Percentiles rank a stretch among this genome's conserved stretches.
Evolutionary conservation across 2,329 filamentous ascomycete species (phyloP).

Genomic region (Neoarthrinium moseri): DNA sequence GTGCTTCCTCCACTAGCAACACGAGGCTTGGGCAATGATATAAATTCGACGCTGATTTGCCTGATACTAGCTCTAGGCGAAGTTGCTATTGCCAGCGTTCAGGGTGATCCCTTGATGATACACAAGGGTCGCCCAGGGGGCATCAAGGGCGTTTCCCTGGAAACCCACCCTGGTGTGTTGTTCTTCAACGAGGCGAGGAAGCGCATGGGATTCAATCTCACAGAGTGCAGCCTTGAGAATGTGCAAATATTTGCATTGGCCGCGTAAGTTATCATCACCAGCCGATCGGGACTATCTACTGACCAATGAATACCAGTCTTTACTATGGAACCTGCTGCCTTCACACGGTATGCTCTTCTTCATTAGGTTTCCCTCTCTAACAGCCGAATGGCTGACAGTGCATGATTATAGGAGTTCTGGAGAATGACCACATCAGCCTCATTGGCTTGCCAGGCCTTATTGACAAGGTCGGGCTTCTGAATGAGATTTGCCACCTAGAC

Average conservation of each 20-base stretch:
- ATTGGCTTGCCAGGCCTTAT: conserved; percentile 53
- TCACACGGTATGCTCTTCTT: conserved; percentile 41
- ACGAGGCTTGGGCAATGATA: conserved; percentile 48
- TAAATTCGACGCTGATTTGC: conserved; percentile 50
- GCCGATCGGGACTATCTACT: conserved; percentile 1
- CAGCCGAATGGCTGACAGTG: too few species aligned
- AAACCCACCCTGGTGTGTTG: conserved; percentile 53
- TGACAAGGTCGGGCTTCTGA: conserved; percentile 44
- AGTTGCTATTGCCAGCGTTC: conserved; percentile 50
- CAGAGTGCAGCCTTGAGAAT: conserved; percentile 56
- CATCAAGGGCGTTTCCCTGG: conserved; percentile 47
- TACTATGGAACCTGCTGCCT: conserved; percentile 54
- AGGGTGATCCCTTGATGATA: conserved; percentile 42
- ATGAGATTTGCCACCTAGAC: not conserved
- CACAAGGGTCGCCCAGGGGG: conserved; percentile 48
- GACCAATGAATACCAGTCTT: conserved; percentile 32
- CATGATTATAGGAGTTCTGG: conserved; percentile 55
- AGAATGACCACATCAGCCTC: conserved; percentile 55
- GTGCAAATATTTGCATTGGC: conserved; percentile 57
- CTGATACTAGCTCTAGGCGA: conserved; percentile 60
- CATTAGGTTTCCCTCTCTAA: too few species aligned
- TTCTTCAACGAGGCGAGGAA: conserved; percentile 63
- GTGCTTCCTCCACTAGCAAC: conserved; percentile 43
- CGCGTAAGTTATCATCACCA: conserved; percentile 37
- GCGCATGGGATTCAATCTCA: conserved; percentile 56